phyloP scores from a whole-genome alignment of 495 filamentous ascomycete species.

The Aspergillus coremiiformis region DNA sequence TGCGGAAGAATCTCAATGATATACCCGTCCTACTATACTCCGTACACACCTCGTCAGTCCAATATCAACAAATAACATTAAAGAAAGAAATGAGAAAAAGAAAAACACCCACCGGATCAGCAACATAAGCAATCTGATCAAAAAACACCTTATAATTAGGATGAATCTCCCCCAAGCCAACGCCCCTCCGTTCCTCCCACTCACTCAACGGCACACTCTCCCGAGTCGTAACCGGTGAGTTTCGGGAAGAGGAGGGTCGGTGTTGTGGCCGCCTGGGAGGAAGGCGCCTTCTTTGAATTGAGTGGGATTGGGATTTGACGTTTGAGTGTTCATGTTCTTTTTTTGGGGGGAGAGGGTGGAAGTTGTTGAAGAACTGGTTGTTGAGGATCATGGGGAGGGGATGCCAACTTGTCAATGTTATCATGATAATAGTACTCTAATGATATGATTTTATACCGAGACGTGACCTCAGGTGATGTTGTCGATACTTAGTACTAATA shows the following conservation, averaged over 20 bases:
- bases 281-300: constrained; percentile 14
- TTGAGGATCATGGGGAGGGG: background rate
- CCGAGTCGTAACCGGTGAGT: constrained; percentile 20
- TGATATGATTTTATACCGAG: no score
- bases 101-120: constrained; percentile 31
- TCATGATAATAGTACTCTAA: no score
- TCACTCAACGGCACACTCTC: constrained; percentile 27
- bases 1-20: constrained; percentile 18
- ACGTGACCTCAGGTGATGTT: no score
- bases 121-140: constrained; percentile 33
- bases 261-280: constrained; percentile 25
- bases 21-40: constrained; percentile 27
- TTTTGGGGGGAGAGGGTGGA: background rate
- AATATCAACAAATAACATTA: no score
- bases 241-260: constrained; percentile 24
- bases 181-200: constrained; percentile 31
- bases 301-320: background rate
- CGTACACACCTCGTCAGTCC: no score
- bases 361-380: background rate
- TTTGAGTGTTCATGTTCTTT: background rate
- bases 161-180: constrained; percentile 31
- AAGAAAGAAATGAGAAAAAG: background rate
- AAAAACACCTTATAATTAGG: constrained; percentile 29
- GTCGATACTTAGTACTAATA: no score
- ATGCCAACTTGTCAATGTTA: no score